Conservation (phyloP, 345 rosid species). For the Euphorbia tirucalli region DNA sequence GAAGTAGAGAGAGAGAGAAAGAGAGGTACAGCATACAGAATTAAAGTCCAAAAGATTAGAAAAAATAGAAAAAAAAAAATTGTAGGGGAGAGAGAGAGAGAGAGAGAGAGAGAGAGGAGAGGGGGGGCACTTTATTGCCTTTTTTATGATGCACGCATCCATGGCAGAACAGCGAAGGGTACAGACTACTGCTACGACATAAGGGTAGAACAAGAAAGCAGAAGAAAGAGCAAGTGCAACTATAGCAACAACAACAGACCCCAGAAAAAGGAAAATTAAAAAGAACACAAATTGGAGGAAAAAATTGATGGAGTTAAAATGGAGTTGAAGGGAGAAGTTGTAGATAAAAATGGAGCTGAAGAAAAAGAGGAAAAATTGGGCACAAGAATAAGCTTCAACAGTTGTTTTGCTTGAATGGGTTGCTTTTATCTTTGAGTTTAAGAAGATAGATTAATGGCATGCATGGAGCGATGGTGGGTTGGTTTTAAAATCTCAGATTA, state of each 20-base stretch:
- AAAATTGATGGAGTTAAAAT: slow-evolving; percentile 10
- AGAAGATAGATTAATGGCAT: slow-evolving; percentile 36
- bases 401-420: slow-evolving; percentile 27
- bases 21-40: not conserved
- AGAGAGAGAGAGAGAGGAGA: slow-evolving; percentile 12
- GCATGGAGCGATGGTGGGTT: slow-evolving; percentile 21
- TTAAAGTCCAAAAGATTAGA: slow-evolving; percentile 22
- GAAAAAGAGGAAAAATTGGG: slow-evolving; percentile 18
- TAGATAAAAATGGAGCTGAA: slow-evolving; percentile 31
- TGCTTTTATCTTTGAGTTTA: slow-evolving; percentile 8
- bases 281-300: not conserved
- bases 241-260: not conserved
- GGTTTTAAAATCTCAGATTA: slow-evolving; percentile 11
- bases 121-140: slow-evolving; percentile 34
- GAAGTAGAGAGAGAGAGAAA: slow-evolving; percentile 13
- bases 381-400: not conserved
- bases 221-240: not conserved
- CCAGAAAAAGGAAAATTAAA: not conserved
- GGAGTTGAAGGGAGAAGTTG: slow-evolving; percentile 18
- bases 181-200: slow-evolving; percentile 30
- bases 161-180: slow-evolving; percentile 37
- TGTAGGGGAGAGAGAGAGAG: slow-evolving; percentile 17
- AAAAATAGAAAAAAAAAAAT: slow-evolving; percentile 12
- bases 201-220: slow-evolving; percentile 15
- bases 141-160: slow-evolving; percentile 62